Evolutionary conservation across 768 basidiomycete genomes (phyloP).

Genomic region (Suillus sp.): DNA sequence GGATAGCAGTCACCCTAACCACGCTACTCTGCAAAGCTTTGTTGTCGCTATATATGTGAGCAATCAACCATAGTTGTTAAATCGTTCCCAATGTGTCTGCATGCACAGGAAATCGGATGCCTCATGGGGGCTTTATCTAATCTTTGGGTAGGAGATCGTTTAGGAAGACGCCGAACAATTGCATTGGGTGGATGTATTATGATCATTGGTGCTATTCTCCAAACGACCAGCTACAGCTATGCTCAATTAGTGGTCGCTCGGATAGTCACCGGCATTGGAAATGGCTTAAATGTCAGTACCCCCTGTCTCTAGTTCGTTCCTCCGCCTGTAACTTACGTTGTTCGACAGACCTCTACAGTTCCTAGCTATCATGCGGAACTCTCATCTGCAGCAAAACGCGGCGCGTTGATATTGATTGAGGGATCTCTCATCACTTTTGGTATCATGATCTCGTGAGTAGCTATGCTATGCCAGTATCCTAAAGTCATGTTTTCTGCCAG

Average conservation of each 20-base stretch:
- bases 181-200: slow-evolving; percentile 59
- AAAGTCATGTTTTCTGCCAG: slow-evolving; percentile 8
- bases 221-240: slow-evolving; percentile 57
- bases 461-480: not conserved
- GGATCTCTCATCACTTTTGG: slow-evolving; percentile 66
- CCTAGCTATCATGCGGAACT: slow-evolving; percentile 70
- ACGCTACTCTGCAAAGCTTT: slow-evolving; percentile 61
- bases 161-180: slow-evolving; percentile 63
- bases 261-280: slow-evolving; percentile 63
- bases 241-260: slow-evolving; percentile 64
- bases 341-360: slow-evolving; percentile 58
- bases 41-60: slow-evolving; percentile 60
- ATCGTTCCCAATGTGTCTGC: not conserved
- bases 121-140: slow-evolving; percentile 65
- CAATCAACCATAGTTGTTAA: slow-evolving; percentile 7
- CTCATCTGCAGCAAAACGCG: slow-evolving; percentile 58
- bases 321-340: not conserved
- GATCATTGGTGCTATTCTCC: slow-evolving; percentile 64
- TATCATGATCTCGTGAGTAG: slow-evolving; percentile 59
- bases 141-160: slow-evolving; percentile 57
- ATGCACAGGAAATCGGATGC: slow-evolving; percentile 62
- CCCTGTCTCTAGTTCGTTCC: not conserved
- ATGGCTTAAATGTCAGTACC: slow-evolving; percentile 55
- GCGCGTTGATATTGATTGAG: slow-evolving; percentile 66
- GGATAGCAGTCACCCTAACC: slow-evolving; percentile 37